These are phyloP conservation scores for Penicillium lagena DNA, from an alignment of 495 filamentous ascomycete species.

Conservation along the genomic window DNA sequence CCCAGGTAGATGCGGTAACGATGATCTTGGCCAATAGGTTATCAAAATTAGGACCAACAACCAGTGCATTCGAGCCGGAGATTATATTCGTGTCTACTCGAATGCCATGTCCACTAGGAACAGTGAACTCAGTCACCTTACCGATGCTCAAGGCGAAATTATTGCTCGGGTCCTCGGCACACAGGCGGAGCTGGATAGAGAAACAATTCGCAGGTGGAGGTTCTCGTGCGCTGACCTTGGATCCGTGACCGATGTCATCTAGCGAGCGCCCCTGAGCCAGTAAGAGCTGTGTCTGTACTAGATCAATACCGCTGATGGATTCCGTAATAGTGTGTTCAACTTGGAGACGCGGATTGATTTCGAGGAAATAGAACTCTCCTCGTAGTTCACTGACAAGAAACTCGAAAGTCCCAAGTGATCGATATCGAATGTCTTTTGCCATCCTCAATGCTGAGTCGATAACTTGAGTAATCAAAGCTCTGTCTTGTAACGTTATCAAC, in stretches of 20 bases:
- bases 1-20: constrained; percentile 46
- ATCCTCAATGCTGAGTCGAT: constrained; percentile 37
- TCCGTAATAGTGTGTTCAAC: constrained; percentile 52
- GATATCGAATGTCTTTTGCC: constrained; percentile 40
- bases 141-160: constrained; percentile 53
- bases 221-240: constrained; percentile 13
- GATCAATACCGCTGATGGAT: constrained; percentile 47
- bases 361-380: constrained; percentile 54
- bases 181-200: constrained; percentile 54
- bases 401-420: constrained; percentile 53
- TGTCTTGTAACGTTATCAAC: constrained; percentile 18
- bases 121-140: constrained; percentile 44
- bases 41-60: constrained; percentile 52
- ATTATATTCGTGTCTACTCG: constrained; percentile 49
- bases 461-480: constrained; percentile 28
- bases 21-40: constrained; percentile 56
- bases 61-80: constrained; percentile 9
- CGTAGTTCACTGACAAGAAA: constrained; percentile 52
- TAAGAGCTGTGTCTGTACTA: constrained; percentile 48
- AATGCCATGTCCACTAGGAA: constrained; percentile 51
- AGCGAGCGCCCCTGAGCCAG: constrained; percentile 47
- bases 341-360: constrained; percentile 58
- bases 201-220: constrained; percentile 20
- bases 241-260: constrained; percentile 29
- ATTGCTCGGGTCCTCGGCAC: constrained; percentile 48